These are phyloP conservation scores for Porcisia deanei DNA, from an alignment of 208 protist species.

Conservation along the genomic window DNA sequence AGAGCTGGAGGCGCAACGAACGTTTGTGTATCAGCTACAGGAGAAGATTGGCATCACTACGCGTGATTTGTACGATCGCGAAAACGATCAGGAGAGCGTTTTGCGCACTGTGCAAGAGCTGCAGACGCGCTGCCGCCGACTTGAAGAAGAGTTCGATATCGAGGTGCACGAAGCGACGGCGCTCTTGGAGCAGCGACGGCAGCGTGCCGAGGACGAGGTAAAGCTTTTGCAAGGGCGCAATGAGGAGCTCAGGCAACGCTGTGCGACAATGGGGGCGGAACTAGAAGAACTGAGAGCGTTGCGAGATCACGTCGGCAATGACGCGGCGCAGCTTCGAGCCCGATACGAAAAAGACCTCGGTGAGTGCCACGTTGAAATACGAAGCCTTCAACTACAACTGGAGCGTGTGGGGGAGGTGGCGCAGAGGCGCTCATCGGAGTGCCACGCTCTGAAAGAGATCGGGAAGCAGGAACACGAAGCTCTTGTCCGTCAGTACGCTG, in stretches of 20 bases:
- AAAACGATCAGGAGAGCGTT: slow-evolving; percentile 37
- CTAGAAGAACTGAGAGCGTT: slow-evolving; percentile 8
- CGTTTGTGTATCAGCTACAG: slow-evolving; percentile 26
- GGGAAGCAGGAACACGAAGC: slow-evolving; percentile 17
- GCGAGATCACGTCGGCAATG: background rate
- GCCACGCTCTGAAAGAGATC: slow-evolving; percentile 9
- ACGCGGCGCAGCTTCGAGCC: slow-evolving; percentile 14
- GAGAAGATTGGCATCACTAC: slow-evolving; percentile 23
- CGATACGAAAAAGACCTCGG: slow-evolving; percentile 20
- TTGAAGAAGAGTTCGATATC: slow-evolving; percentile 19
- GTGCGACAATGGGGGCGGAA: slow-evolving; percentile 10
- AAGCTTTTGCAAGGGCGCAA: slow-evolving; percentile 13
- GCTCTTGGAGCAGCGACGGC: slow-evolving; percentile 12
- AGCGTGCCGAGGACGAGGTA: slow-evolving; percentile 15
- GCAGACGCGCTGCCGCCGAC: slow-evolving; percentile 7
- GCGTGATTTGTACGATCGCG: slow-evolving; percentile 21
- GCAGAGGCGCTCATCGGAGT: slow-evolving; percentile 10
- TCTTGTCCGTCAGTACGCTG: slow-evolving; percentile 28
- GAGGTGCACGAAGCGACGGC: slow-evolving; percentile 18
- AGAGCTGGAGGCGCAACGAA: slow-evolving; percentile 31
- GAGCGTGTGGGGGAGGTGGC: slow-evolving; percentile 25
- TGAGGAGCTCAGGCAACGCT: slow-evolving; percentile 25
- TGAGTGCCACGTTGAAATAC: slow-evolving; percentile 32
- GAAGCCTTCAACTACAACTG: slow-evolving; percentile 32
- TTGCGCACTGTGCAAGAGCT: slow-evolving; percentile 18